Evolutionary conservation across 1,284 basidiomycete species (phyloP).

Genomic region (Austroboletus novae-zelandiae): DNA sequence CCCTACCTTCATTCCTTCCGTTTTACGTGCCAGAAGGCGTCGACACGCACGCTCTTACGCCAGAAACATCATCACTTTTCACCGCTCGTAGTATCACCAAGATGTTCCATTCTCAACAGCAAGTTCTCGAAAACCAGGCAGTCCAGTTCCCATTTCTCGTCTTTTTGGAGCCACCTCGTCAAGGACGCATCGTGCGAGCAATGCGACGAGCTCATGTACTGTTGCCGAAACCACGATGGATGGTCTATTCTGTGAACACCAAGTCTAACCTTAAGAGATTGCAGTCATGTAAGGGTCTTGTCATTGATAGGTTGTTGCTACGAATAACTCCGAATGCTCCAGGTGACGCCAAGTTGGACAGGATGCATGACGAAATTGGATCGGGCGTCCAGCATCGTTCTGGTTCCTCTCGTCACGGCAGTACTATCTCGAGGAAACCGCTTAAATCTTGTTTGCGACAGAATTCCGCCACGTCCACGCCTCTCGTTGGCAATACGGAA

Average conservation of each 20-base stretch:
- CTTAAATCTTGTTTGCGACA: constrained; percentile 16
- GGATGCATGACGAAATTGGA: too few species aligned
- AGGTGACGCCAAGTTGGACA: too few species aligned
- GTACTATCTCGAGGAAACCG: constrained; percentile 3
- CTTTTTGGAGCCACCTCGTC: not conserved
- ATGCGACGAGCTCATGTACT: not conserved
- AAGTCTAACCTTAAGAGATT: constrained; percentile 8
- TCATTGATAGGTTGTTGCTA: constrained; percentile 4
- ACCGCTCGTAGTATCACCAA: constrained; percentile 9
- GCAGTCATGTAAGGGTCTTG: constrained; percentile 9
- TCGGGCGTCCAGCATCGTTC: not conserved
- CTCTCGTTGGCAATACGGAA: not conserved
- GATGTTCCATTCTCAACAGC: constrained; percentile 3
- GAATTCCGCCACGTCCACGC: not conserved
- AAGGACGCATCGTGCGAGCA: constrained; percentile 25
- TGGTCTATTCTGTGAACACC: not conserved
- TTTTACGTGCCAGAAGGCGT: constrained; percentile 1
- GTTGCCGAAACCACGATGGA: not conserved
- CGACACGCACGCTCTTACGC: not conserved
- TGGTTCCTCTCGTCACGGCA: not conserved
- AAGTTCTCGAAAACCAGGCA: not conserved
- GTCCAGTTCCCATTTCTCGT: not conserved
- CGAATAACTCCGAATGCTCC: not conserved
- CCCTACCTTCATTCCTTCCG: constrained; percentile 14
- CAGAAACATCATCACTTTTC: constrained; percentile 17